Evolutionary conservation across 768 basidiomycete species (phyloP).

Genomic region (Lentinula boryana): DNA sequence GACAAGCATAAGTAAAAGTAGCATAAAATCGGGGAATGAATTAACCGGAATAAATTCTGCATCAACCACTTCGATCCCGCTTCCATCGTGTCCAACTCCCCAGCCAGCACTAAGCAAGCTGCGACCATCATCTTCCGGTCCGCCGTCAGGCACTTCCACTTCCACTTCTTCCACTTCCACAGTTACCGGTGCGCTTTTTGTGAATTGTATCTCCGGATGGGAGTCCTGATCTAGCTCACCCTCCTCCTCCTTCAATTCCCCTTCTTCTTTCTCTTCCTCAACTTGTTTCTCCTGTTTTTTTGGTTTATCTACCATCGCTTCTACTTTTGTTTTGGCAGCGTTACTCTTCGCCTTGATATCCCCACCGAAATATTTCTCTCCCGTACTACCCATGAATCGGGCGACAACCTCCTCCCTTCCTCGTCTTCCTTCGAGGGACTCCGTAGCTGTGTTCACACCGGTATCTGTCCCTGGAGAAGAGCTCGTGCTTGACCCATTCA

Average conservation of each 20-base stretch:
- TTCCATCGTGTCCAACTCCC: slow-evolving; percentile 78
- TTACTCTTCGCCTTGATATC: not conserved
- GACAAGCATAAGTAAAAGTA: not conserved
- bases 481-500: slow-evolving; percentile 36
- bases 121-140: slow-evolving; percentile 49
- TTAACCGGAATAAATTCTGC: slow-evolving; percentile 62
- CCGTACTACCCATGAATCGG: slow-evolving; percentile 38
- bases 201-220: slow-evolving; percentile 7
- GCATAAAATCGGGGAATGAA: not conserved
- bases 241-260: slow-evolving; percentile 3
- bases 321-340: not conserved
- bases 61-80: slow-evolving; percentile 63
- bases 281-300: not conserved
- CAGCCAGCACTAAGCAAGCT: slow-evolving; percentile 60
- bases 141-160: not conserved
- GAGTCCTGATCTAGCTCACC: slow-evolving; percentile 1
- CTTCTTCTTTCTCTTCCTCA: not conserved
- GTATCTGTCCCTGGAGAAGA: slow-evolving; percentile 42
- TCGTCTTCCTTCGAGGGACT: not conserved
- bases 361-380: slow-evolving; percentile 21
- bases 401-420: slow-evolving; percentile 20
- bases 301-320: not conserved
- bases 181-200: not conserved
- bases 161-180: not conserved
- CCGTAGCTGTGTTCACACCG: slow-evolving; percentile 14